Base-by-base conservation (phyloP, 306 rosid species). In the Oemleria cerasiformis region DNA sequence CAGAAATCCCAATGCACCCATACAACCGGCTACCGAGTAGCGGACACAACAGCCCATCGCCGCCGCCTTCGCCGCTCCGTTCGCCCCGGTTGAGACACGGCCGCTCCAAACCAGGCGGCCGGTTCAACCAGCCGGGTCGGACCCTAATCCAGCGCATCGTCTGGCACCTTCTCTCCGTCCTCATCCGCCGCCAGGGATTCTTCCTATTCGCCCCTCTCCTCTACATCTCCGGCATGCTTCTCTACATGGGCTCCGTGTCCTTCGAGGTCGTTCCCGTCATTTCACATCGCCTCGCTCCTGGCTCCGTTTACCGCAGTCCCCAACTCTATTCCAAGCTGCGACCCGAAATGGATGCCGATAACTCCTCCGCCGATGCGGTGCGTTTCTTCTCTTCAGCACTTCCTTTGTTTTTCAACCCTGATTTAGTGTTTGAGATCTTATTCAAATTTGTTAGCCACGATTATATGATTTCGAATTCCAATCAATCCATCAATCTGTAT, bases 161-260 rank as follows among this genome's bases (percentile, higher is more conserved):
- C 21, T 92, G 91, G 95, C 25, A 75, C 56, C 71, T 92, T n/a
- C 92, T 90, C 55, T 88, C 96, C 20, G 84, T 82, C 41, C 86
- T 92, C 21, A 95, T 92, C 63, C 95, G 95, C 66, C 96, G 96
- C 21, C 95, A 90, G 65, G 98, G 98, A 54, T 75, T 92, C 45
- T 94, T 94, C 71, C 90, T 94, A 7, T 94, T 94, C 67, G 99
- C 99, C n/a, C 99, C 99, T 62, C 87, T 94, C 7, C 86, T 94
- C 40, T 94, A 94, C 78, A 89, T 94, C 84, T 84, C 99, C 34
- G 92, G 86, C 38, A 85, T 92, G 98, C 89, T 92, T 7, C 88
- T 92, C 60, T 92, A 88, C 82, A 85, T 92, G 85, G 92, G 91
- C 8, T 78, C 96, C n/a, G 85, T 84, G 63, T 90, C 98, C 0